Evolutionary conservation across 176 grass and related monocot species (phyloP), one percentile per base, ranked within the genome.

Genomic region (Juncus effusus): DNA sequence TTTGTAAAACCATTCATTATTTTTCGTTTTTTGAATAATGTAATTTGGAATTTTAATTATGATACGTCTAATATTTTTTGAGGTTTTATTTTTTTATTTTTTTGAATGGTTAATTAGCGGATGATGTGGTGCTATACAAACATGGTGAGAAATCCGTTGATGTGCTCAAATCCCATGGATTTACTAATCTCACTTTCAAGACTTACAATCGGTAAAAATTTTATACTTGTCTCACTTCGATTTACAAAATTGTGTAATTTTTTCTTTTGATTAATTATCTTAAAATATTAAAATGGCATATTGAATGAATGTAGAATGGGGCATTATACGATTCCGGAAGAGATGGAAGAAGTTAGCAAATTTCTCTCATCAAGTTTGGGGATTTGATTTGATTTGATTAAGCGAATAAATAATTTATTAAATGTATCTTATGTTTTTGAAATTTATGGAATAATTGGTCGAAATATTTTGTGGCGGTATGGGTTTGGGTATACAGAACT

Each of bases 271-370:
- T 51, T 57, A 62, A 62, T 62, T 60, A 40, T 28, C 19, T 28
- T 28, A 28, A 28, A 28, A 28, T 28, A 28, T 28, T 28, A 28
- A 28, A 28, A 28, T 28, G 19, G 19, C 19, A 28, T 72, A 40
- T 44, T 50, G 13, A 69, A 74, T 15, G 50, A 61, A 28, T 82
- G 85, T 66, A 99, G 94, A 47, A 83, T 93, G 58, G 94, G 88
- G 39, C 94, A 99, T 75, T 93, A 93, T 59, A 99, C 94, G 3
- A 61, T 89, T 40, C 94, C 94, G 19, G 88, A 82, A 62, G 94
- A 99, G 78, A 93, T 99, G 94, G 85, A 93, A 2, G 83, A 99
- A 68, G 88, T 93, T 51, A 64, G 85, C 85, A 86, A 86, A 69
- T 99, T 86, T 79, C 60, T 99, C 4, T 84, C 63, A 1, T 16